Percentiles rank a stretch among this genome's conserved stretches.
Conservation (phyloP, 1,284 basidiomycete species). For the Golubevia sp. region DNA sequence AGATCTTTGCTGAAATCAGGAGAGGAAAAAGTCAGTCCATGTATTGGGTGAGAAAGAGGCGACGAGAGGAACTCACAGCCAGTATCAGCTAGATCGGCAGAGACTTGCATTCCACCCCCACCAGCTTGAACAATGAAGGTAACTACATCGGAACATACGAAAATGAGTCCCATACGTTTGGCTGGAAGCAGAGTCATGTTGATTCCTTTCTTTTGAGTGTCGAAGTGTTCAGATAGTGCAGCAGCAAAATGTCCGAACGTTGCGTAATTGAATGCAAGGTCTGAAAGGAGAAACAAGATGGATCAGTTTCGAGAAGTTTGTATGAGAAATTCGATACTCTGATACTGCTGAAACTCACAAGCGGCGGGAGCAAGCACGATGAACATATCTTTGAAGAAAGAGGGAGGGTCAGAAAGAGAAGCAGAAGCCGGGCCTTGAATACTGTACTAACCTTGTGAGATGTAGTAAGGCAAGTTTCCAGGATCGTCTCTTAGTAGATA, state of each 20-base stretch:
- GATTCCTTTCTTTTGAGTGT: constrained; percentile 1
- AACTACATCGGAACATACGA: constrained; percentile 45
- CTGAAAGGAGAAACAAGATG: too few species aligned
- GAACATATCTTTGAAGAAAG: constrained; percentile 27
- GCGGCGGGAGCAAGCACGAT: constrained; percentile 35
- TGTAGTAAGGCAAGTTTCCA: constrained; percentile 6
- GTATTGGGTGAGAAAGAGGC: too few species aligned
- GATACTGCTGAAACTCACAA: too few species aligned
- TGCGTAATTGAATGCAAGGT: constrained; percentile 48
- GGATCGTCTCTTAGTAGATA: constrained; percentile 14
- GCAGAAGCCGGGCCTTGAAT: too few species aligned
- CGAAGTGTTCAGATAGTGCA: constrained; percentile 22
- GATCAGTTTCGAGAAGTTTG: too few species aligned
- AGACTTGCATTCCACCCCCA: constrained; percentile 22
- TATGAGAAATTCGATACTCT: too few species aligned
- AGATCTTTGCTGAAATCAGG: constrained; percentile 10
- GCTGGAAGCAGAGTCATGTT: constrained; percentile 21
- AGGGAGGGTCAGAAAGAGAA: too few species aligned
- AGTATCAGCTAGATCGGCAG: constrained; percentile 8
- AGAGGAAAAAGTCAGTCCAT: too few species aligned
- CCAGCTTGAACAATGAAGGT: constrained; percentile 43
- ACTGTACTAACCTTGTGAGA: too few species aligned
- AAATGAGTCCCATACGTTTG: constrained; percentile 35
- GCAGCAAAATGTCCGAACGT: constrained; percentile 30
- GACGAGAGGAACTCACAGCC: constrained; percentile 9